Evolutionary conservation across 495 filamentous ascomycete species (phyloP), one percentile per base, ranked within the genome.

Genomic region (Podospora australis): DNA sequence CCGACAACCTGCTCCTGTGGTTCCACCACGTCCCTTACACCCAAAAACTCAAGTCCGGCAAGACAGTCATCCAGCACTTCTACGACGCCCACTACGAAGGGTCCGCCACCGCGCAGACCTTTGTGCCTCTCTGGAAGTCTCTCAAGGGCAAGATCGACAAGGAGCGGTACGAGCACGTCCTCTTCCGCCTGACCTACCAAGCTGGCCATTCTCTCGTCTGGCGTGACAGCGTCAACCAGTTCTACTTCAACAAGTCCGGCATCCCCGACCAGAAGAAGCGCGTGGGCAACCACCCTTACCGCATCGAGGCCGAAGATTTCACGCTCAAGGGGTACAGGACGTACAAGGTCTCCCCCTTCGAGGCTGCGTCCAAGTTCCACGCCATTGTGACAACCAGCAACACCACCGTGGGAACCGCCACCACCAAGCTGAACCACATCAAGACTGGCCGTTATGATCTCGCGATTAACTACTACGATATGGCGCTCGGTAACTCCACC

Each of bases 1-100:
- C 84, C 0, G 84, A 88, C 46, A 67, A 88, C 35, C 68, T 88
- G 5, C 58, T 87, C 0, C 66, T 88, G 5, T 88, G 83, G 84
- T 88, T 88, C 67, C 84, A 88, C 57, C 84, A 88, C 58, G 82
- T 88, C 0, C 70, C 72, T 16, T 88, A 84, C 53, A 87, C 80
- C 0, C 76, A 84, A 32, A 63, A 58, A 14, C 75, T 88, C 11
- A 68, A 83, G 34, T 80, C 71, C 5, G 80, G 81, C 6, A 78
- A 83, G 61, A 83, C 81, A 0, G 81, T 88, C 1, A 86, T 88
- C 42, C 83, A 88, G 62, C 80, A 88, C 59, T 85, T 88, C 57
- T 88, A 87, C 57, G 78, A 88, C 53, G 78, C 80, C 23, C 71
- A 88, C 61, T 86, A 88, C 63, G 64, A 52, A 13, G 83, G 84